Evolutionary conservation across 2,329 filamentous ascomycete genomes (phyloP).

Genomic region (Pseudogymnoascus sp.): DNA sequence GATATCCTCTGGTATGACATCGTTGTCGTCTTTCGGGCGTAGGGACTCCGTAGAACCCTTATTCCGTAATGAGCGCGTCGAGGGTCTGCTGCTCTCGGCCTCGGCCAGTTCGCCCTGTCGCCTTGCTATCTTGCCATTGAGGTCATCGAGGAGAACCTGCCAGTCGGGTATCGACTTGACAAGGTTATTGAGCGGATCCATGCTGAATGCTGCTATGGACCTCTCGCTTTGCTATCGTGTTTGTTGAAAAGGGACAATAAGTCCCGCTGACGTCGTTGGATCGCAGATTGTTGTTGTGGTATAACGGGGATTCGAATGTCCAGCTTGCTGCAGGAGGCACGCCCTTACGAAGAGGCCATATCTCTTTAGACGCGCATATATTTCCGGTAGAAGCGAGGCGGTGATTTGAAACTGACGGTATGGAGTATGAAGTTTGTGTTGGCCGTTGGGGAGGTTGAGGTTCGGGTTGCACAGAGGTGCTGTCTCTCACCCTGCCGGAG

Average conservation of each 20-base stretch:
- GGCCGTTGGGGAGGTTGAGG: constrained; percentile 1
- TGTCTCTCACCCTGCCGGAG: not conserved
- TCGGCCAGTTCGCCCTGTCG: constrained; percentile 56
- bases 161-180: constrained; percentile 53
- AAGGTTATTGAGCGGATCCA: constrained; percentile 52
- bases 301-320: not conserved
- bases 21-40: constrained; percentile 25
- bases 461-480: not conserved
- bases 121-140: constrained; percentile 54
- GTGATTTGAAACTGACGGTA: not conserved
- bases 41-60: constrained; percentile 32
- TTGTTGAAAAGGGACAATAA: not conserved
- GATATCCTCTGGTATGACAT: not conserved
- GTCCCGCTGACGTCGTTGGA: not conserved
- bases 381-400: not conserved
- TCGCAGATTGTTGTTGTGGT: not conserved
- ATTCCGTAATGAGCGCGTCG: constrained; percentile 31
- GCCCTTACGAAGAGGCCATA: constrained; percentile 6
- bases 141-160: constrained; percentile 52
- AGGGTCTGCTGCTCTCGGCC: constrained; percentile 30
- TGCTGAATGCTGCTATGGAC: constrained; percentile 20
- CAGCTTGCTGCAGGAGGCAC: not conserved
- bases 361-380: not conserved
- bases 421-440: not conserved
- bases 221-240: not conserved